These are phyloP conservation scores for Tirmania nivea DNA, from an alignment of 495 filamentous ascomycete genomes.

Conservation along the genomic window DNA sequence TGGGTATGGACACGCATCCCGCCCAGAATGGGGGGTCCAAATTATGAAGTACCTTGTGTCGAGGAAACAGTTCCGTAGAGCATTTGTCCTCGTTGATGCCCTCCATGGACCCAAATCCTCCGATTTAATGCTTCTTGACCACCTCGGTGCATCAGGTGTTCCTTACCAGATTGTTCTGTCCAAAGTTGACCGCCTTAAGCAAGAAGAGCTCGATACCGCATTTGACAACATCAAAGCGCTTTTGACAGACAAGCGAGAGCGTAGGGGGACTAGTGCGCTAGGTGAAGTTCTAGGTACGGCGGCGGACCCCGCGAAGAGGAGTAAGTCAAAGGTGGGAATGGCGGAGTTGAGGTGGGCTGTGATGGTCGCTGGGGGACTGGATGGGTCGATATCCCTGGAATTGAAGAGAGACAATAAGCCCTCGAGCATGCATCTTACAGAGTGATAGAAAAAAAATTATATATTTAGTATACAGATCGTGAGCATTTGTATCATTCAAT, in stretches of 20 bases:
- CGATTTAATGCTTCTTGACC: constrained; percentile 42
- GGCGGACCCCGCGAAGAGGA: constrained; percentile 17
- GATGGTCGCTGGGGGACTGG: constrained; percentile 15
- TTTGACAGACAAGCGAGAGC: constrained; percentile 20
- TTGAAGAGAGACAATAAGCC: no score
- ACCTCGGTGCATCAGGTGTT: constrained; percentile 40
- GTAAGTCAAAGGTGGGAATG: constrained; percentile 10
- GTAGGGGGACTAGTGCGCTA: constrained; percentile 19
- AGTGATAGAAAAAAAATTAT: no score
- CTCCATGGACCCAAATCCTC: constrained; percentile 55
- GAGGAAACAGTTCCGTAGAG: constrained; percentile 54
- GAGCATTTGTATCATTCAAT: no score
- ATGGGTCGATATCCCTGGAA: background rate
- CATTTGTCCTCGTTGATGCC: constrained; percentile 65
- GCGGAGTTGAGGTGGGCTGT: constrained; percentile 17
- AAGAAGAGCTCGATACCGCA: constrained; percentile 19
- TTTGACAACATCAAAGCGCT: constrained; percentile 22
- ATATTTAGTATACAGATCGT: no score
- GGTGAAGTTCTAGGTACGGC: constrained; percentile 31
- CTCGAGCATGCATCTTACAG: no score
- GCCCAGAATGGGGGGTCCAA: constrained; percentile 60
- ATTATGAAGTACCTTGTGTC: constrained; percentile 62
- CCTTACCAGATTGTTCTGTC: constrained; percentile 62
- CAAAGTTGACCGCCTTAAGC: constrained; percentile 44
- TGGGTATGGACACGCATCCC: constrained; percentile 66